Evolutionary conservation across 2,329 filamentous ascomycete species (phyloP).

Genomic region (Grosmannia clavigera): DNA sequence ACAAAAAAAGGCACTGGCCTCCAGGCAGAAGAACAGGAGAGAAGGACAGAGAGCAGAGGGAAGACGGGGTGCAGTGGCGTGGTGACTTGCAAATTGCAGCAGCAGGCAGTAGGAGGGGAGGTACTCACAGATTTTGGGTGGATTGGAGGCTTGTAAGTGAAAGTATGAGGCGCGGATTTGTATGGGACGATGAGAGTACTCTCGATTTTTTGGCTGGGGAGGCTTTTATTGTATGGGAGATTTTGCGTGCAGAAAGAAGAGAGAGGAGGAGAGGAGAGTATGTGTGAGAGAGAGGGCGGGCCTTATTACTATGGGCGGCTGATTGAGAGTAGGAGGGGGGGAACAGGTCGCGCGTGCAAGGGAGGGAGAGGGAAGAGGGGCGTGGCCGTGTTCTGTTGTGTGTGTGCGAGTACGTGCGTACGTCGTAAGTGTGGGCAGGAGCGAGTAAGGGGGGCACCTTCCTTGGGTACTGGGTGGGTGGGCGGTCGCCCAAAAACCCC

Average conservation of each 20-base stretch:
- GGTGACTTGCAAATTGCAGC: slow-evolving; percentile 30
- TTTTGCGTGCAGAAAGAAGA: slow-evolving; percentile 26
- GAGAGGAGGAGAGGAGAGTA: slow-evolving; percentile 39
- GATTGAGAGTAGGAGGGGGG: slow-evolving; percentile 35
- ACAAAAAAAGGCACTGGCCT: not conserved
- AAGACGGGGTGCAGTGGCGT: not conserved
- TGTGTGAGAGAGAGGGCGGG: slow-evolving; percentile 46
- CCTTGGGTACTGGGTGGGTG: slow-evolving; percentile 13
- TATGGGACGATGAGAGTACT: slow-evolving; percentile 28
- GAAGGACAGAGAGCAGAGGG: not conserved
- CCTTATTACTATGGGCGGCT: slow-evolving; percentile 55
- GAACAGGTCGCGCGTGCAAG: slow-evolving; percentile 2
- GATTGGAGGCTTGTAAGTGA: slow-evolving; percentile 28
- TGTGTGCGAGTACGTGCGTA: not conserved
- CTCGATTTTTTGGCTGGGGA: slow-evolving; percentile 32
- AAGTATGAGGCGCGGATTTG: slow-evolving; percentile 24
- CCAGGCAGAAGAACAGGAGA: not conserved
- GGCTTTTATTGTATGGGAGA: slow-evolving; percentile 45
- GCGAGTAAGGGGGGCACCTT: not conserved
- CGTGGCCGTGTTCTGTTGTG: slow-evolving; percentile 1
- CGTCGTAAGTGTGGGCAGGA: not conserved
- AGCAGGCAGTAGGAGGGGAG: slow-evolving; percentile 24
- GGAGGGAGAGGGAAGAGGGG: slow-evolving; percentile 2
- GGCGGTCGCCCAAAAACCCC: slow-evolving; percentile 13
- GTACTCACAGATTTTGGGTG: slow-evolving; percentile 42